Evolutionary conservation across 805 yeast species (phyloP), one percentile per base, ranked within the genome.

Genomic region (Sugiyamaella lignohabitans): DNA sequence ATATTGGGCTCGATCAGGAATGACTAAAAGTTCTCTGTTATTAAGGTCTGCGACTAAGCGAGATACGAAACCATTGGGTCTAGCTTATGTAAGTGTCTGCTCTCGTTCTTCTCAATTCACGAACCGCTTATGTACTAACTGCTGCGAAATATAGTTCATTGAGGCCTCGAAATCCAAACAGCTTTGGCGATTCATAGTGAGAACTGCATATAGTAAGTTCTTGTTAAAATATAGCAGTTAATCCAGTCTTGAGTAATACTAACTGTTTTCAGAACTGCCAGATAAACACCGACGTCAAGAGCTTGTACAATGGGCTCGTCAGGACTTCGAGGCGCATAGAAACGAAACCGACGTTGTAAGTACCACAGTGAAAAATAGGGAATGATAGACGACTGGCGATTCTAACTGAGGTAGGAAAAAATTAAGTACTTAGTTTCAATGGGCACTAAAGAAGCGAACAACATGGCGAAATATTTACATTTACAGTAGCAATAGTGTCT

Each of bases 101-200:
- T n/a, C n/a, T n/a, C n/a, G n/a, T n/a, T n/a, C n/a, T n/a, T n/a
- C n/a, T n/a, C n/a, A n/a, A n/a, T n/a, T n/a, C n/a, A n/a, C n/a
- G n/a, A n/a, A n/a, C n/a, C n/a, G n/a, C n/a, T n/a, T n/a, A n/a
- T n/a, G n/a, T n/a, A n/a, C n/a, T n/a, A n/a, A n/a, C n/a, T n/a
- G n/a, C n/a, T n/a, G n/a, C n/a, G n/a, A n/a, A n/a, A n/a, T n/a
- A 5, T 44, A 63, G 66, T 65, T 65, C 49, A 57, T 66, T 3
- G 66, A 64, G 36, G 47, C 60, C n/a, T 55, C 67, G 10, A 62
- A 65, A 38, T 50, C 67, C 2, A 56, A 55, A 10, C 55, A 55
- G 34, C 58, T 65, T 1, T 65, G 67, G 66, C 53, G 66, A 20
- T 58, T 53, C 37, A 54, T 60, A 20, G 58, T 60, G 18, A 53